Evolutionary conservation across 441 rosid genomes (phyloP).

Genomic region (Erodium trifolium): DNA sequence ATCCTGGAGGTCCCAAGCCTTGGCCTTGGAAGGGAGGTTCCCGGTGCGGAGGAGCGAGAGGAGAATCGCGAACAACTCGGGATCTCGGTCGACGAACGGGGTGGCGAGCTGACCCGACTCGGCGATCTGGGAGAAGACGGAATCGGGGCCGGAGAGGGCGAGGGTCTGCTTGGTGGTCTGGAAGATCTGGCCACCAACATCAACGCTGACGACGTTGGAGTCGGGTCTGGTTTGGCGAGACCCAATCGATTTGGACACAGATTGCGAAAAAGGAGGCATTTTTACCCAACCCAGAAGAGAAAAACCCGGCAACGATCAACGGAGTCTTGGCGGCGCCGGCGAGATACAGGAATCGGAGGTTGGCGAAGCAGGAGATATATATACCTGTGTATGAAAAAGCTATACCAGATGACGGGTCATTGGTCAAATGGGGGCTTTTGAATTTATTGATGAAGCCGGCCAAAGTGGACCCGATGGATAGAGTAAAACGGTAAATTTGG

Average conservation of each 20-base stretch:
- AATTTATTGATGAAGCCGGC: neutral
- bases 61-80: constrained; percentile 58
- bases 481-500: neutral
- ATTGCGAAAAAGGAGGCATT: constrained; percentile 1
- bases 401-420: neutral
- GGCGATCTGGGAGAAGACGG: constrained; percentile 44
- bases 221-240: constrained; percentile 6
- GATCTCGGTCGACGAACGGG: constrained; percentile 75
- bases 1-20: constrained; percentile 49
- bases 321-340: neutral
- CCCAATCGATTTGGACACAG: neutral
- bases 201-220: constrained; percentile 43
- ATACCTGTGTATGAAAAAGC: too few species aligned
- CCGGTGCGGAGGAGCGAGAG: constrained; percentile 76
- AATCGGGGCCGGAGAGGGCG: constrained; percentile 50
- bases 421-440: neutral
- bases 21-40: constrained; percentile 60
- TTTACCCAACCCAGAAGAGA: neutral
- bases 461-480: neutral
- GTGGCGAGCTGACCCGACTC: constrained; percentile 26
- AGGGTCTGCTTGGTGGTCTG: constrained; percentile 75
- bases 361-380: neutral
- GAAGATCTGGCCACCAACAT: constrained; percentile 79
- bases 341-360: neutral
- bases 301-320: neutral